Evolutionary conservation across 257 asterid species (phyloP).

Genomic region (Scutellaria barbata): DNA sequence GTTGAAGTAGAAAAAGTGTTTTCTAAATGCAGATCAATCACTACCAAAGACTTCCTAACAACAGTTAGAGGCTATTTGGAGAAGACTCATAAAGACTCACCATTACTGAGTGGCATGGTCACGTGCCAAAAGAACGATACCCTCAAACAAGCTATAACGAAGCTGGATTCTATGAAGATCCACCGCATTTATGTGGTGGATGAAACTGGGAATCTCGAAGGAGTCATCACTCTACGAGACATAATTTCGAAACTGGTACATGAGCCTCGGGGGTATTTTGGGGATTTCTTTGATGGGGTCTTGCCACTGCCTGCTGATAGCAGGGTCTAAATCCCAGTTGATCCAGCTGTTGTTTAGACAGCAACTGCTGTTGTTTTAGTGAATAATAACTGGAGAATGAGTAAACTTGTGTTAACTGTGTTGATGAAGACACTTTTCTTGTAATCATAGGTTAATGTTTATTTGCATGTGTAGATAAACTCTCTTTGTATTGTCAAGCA

Average conservation of each 20-base stretch:
- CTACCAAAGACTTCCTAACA: slow-evolving; percentile 80
- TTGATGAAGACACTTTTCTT: slow-evolving; percentile 8
- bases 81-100: slow-evolving; percentile 52
- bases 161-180: slow-evolving; percentile 77
- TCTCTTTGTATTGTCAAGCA: slow-evolving; percentile 15
- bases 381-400: slow-evolving; percentile 34
- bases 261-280: slow-evolving; percentile 97
- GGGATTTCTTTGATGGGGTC: slow-evolving; percentile 98
- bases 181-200: slow-evolving; percentile 85
- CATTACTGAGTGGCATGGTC: slow-evolving; percentile 64
- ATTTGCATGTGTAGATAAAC: not conserved
- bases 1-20: not conserved
- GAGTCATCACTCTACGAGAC: slow-evolving; percentile 91
- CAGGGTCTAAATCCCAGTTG: slow-evolving; percentile 61
- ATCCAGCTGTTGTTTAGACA: not conserved
- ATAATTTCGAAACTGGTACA: slow-evolving; percentile 93
- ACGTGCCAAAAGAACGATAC: slow-evolving; percentile 68
- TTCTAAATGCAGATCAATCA: slow-evolving; percentile 67
- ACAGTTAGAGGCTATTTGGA: slow-evolving; percentile 63
- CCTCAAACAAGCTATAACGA: slow-evolving; percentile 70
- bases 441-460: slow-evolving; percentile 26
- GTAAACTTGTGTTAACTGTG: slow-evolving; percentile 7
- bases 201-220: slow-evolving; percentile 75
- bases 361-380: slow-evolving; percentile 1
- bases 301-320: slow-evolving; percentile 88